Percentiles rank a stretch among this genome's conserved stretches.
These are phyloP conservation scores for Nemophila menziesii DNA, from an alignment of 257 asterid genomes.

Conservation along the genomic window DNA sequence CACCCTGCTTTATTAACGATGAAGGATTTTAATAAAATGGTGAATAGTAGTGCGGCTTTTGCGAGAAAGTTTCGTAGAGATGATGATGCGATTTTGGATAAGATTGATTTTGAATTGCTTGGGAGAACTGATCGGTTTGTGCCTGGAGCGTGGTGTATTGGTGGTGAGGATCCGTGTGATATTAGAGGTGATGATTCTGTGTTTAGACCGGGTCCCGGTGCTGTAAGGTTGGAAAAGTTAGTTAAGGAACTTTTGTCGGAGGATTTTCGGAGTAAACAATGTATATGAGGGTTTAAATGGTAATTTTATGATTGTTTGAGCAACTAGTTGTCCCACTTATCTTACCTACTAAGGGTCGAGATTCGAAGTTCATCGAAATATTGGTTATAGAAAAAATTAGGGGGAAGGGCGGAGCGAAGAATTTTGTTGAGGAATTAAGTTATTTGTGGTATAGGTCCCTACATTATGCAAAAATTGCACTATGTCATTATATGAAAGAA, in stretches of 20 bases:
- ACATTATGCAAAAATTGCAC: too few relatives aligned
- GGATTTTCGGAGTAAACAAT: constrained; percentile 42
- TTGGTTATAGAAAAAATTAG: too few relatives aligned
- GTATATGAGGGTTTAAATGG: constrained; percentile 15
- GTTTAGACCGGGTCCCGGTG: constrained; percentile 71
- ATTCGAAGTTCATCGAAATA: too few relatives aligned
- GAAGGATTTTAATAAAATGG: constrained; percentile 61
- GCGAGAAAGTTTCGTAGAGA: constrained; percentile 85
- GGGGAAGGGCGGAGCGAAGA: too few relatives aligned
- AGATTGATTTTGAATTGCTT: constrained; percentile 66
- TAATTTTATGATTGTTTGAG: constrained; percentile 26
- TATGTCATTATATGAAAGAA: too few relatives aligned
- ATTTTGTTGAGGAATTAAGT: too few relatives aligned
- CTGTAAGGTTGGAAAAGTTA: constrained; percentile 50
- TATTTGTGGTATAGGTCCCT: too few relatives aligned
- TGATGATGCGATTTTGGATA: constrained; percentile 69
- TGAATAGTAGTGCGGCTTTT: constrained; percentile 87
- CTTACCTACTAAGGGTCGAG: too few relatives aligned
- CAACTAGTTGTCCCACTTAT: constrained; percentile 25
- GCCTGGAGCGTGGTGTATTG: constrained; percentile 85
- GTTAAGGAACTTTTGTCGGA: constrained; percentile 45
- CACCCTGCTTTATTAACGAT: constrained; percentile 63
- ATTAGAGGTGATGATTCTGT: constrained; percentile 58
- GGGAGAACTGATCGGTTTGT: constrained; percentile 59
- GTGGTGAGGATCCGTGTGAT: constrained; percentile 71